These are phyloP conservation scores for Zygoascus ofunaensis DNA, from an alignment of 805 yeast genomes.

Conservation along the genomic window DNA sequence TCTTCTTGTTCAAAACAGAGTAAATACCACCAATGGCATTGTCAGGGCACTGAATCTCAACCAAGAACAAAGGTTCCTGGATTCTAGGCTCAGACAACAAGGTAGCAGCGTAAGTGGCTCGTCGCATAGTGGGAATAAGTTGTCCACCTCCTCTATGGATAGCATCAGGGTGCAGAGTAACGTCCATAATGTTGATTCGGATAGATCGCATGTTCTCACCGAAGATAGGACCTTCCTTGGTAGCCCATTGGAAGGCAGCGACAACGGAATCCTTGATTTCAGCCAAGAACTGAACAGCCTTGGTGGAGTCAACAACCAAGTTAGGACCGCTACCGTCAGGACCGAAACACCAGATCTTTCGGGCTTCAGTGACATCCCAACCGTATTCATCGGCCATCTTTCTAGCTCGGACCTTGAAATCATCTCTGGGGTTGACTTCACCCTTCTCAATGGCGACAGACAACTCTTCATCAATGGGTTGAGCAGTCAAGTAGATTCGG, in stretches of 20 bases:
- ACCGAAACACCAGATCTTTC: constrained; percentile 99
- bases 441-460: constrained; percentile 88
- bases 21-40: constrained; percentile 99
- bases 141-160: constrained; percentile 99
- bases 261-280: constrained; percentile 99
- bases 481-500: constrained; percentile 98
- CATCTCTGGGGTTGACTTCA: constrained; percentile 89
- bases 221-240: constrained; percentile 98
- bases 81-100: constrained; percentile 97
- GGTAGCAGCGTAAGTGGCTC: constrained; percentile 97
- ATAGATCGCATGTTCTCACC: constrained; percentile 95
- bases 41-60: constrained; percentile 99
- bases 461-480: constrained; percentile 91
- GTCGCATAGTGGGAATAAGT: constrained; percentile 99
- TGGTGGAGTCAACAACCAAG: constrained; percentile 97
- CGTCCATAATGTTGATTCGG: constrained; percentile 97
- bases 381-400: constrained; percentile 96
- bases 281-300: constrained; percentile 98
- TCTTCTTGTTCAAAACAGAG: constrained; percentile 93
- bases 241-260: constrained; percentile 99
- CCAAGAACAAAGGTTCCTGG: constrained; percentile 98
- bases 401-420: constrained; percentile 98
- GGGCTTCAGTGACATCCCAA: constrained; percentile 99
- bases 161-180: constrained; percentile 99
- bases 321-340: constrained; percentile 99